Conservation (phyloP, 2,329 filamentous ascomycete genomes). For the Juglanconis oblonga region DNA sequence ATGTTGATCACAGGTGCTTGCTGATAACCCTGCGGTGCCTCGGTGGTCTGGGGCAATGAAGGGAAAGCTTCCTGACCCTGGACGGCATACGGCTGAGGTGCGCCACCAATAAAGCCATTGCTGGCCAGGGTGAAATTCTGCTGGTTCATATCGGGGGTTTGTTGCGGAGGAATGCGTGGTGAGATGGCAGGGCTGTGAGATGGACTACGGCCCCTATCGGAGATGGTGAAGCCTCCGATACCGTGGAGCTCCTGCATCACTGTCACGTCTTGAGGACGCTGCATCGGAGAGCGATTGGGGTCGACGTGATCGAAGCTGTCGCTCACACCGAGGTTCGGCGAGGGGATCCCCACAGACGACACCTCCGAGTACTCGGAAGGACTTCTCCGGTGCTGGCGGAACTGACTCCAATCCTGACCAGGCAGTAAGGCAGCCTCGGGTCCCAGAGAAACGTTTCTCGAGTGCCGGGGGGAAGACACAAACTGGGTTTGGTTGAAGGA, state of each 20-base stretch:
- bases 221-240: constrained; percentile 78
- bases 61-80: constrained; percentile 51
- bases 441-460: constrained; percentile 54
- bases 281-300: constrained; percentile 73
- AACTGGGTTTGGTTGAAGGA: constrained; percentile 56
- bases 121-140: constrained; percentile 46
- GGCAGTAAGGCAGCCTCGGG: constrained; percentile 56
- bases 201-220: constrained; percentile 74
- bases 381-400: constrained; percentile 77
- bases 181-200: constrained; percentile 71
- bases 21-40: constrained; percentile 48
- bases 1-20: constrained; percentile 89
- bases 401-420: constrained; percentile 61
- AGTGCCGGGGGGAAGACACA: constrained; percentile 47
- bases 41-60: constrained; percentile 46
- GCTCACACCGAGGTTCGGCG: constrained; percentile 74
- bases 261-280: constrained; percentile 67
- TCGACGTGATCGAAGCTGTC: constrained; percentile 76
- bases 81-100: constrained; percentile 41
- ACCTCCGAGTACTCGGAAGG: constrained; percentile 93
- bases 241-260: constrained; percentile 76
- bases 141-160: constrained; percentile 51
- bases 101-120: constrained; percentile 34
- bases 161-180: constrained; percentile 57
- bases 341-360: constrained; percentile 73